Percentiles rank a stretch among this genome's conserved stretches.
Evolutionary conservation across 1,284 basidiomycete genomes (phyloP).

Genomic region (Ustilago trichophora): DNA sequence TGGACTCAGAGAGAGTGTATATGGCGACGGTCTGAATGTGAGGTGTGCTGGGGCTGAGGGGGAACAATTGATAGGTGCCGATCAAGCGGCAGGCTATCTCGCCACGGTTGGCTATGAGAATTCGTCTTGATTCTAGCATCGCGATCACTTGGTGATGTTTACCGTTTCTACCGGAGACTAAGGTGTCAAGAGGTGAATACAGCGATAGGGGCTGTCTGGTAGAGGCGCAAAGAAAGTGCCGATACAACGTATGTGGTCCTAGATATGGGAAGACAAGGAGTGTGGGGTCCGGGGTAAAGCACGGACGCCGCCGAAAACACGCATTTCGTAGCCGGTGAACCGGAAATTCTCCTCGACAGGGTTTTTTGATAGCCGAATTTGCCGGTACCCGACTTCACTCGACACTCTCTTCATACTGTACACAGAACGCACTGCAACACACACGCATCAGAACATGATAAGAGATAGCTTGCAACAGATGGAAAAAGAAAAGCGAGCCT

Average conservation of each 20-base stretch:
- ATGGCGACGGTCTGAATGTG: slow-evolving; percentile 24
- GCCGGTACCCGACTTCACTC: too few species aligned
- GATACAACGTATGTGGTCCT: too few species aligned
- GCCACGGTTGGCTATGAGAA: slow-evolving; percentile 65
- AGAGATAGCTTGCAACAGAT: too few species aligned
- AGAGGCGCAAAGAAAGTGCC: too few species aligned
- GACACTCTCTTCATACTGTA: background rate
- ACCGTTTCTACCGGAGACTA: too few species aligned
- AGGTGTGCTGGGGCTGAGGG: slow-evolving; percentile 7
- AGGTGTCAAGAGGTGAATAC: too few species aligned
- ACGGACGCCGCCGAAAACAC: background rate
- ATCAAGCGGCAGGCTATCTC: slow-evolving; percentile 52
- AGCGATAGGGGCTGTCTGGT: too few species aligned
- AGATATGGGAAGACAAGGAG: too few species aligned
- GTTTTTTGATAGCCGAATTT: background rate
- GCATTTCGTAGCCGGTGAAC: slow-evolving; percentile 1
- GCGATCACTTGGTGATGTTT: background rate
- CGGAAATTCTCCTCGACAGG: background rate
- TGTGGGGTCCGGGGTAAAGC: background rate
- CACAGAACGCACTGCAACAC: too few species aligned
- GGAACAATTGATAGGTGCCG: slow-evolving; percentile 31
- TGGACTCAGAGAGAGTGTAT: slow-evolving; percentile 28
- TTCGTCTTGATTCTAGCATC: slow-evolving; percentile 9
- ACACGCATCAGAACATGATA: too few species aligned
- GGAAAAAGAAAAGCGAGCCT: too few species aligned